A percentile compares a stretch with the other conserved stretches of the same genome.
These are phyloP conservation scores for Leucoagaricus sp. DNA, from an alignment of 1,284 basidiomycete genomes.

Conservation along the genomic window DNA sequence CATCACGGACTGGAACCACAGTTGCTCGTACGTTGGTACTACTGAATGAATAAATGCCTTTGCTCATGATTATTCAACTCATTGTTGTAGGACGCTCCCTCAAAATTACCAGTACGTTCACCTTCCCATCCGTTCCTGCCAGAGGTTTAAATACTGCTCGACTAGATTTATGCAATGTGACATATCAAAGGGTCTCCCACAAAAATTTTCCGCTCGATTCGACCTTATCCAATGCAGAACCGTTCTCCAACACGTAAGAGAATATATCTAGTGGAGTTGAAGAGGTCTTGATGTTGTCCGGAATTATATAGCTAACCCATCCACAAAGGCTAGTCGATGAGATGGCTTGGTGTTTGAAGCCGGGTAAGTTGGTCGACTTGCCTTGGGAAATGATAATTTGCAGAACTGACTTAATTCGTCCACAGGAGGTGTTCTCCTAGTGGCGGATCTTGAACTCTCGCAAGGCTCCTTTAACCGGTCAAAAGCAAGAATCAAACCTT, in stretches of 20 bases:
- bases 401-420: not conserved
- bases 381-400: not conserved
- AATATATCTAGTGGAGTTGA: not conserved
- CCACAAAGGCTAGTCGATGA: not conserved
- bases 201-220: not conserved
- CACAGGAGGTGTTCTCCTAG: not conserved
- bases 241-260: conserved; percentile 1
- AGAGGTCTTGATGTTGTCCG: not conserved
- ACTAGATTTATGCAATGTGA: conserved; percentile 2
- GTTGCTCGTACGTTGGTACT: not conserved
- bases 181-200: not conserved
- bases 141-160: not conserved
- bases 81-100: not conserved
- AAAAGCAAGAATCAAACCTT: not conserved
- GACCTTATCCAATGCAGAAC: conserved; percentile 3
- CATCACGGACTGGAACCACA: conserved; percentile 1
- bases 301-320: not conserved
- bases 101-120: not conserved
- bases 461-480: conserved; percentile 1
- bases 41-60: not conserved
- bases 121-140: not conserved
- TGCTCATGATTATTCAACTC: not conserved
- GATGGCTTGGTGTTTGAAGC: conserved; percentile 1
- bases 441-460: conserved; percentile 1
- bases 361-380: not conserved